Evolutionary conservation across 176 grass and related monocot species (phyloP).

Genomic region (Carex kokanica): DNA sequence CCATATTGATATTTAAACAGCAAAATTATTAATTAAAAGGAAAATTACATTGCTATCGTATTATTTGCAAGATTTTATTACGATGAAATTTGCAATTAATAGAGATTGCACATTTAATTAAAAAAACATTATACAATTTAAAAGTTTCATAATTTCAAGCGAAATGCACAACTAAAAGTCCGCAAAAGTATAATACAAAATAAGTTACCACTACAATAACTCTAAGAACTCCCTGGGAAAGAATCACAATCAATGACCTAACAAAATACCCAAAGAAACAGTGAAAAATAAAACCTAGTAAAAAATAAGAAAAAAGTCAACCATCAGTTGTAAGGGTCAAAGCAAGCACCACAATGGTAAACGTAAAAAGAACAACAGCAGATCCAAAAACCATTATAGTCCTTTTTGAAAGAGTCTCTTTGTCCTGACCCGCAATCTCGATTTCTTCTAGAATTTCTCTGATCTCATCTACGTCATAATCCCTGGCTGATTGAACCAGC

Average conservation of each 20-base stretch:
- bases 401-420: slow-evolving; percentile 40
- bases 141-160: neutral
- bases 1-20: neutral
- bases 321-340: slow-evolving; percentile 74
- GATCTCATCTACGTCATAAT: slow-evolving; percentile 65
- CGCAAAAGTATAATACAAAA: neutral
- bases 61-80: neutral
- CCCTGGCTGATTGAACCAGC: slow-evolving; percentile 55
- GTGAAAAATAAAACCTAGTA: neutral
- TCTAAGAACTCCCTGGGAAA: neutral
- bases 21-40: too few relatives aligned
- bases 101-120: neutral
- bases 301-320: slow-evolving; percentile 36
- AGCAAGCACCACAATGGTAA: slow-evolving; percentile 55
- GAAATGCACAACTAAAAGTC: neutral
- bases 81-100: neutral
- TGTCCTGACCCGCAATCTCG: slow-evolving; percentile 54
- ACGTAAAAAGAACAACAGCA: slow-evolving; percentile 46
- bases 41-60: neutral
- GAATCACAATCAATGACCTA: neutral
- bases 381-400: slow-evolving; percentile 54
- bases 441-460: slow-evolving; percentile 67
- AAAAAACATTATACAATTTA: neutral
- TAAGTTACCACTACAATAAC: neutral
- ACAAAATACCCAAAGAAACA: neutral